Conservation (phyloP, 176 grass and related monocot genomes). For the Tillandsia fasciculata region DNA sequence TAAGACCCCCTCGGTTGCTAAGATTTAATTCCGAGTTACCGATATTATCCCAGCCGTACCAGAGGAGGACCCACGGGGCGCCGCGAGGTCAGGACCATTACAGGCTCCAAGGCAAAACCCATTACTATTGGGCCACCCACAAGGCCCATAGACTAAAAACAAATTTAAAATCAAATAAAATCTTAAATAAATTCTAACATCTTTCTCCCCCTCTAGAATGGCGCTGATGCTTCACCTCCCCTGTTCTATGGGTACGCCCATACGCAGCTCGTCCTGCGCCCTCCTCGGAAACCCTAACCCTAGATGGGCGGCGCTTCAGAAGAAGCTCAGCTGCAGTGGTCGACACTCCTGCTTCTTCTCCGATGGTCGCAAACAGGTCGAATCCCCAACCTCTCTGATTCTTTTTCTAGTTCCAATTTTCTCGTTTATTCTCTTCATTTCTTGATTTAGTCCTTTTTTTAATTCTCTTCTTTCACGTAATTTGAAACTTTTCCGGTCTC, state of each 20-base stretch:
- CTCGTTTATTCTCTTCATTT: not conserved
- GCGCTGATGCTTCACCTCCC: not conserved
- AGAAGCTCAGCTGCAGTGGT: conserved; percentile 1
- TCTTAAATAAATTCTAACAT: too few relatives aligned
- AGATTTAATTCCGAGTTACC: too few relatives aligned
- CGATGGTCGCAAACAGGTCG: conserved; percentile 12
- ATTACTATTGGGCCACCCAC: too few relatives aligned
- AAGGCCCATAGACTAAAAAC: too few relatives aligned
- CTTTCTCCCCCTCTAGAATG: not conserved
- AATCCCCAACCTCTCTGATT: not conserved
- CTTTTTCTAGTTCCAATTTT: not conserved
- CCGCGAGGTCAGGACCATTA: too few relatives aligned
- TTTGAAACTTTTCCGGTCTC: too few relatives aligned
- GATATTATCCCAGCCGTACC: too few relatives aligned
- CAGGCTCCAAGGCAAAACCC: too few relatives aligned
- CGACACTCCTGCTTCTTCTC: conserved; percentile 19
- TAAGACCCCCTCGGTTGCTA: too few relatives aligned
- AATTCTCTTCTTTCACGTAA: too few relatives aligned
- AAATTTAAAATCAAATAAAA: too few relatives aligned
- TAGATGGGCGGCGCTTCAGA: conserved; percentile 16
- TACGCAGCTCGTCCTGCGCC: not conserved
- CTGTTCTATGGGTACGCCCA: not conserved
- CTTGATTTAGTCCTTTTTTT: not conserved
- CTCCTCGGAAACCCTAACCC: conserved; percentile 13
- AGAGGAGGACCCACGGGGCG: too few relatives aligned